A percentile compares a stretch with the other conserved stretches of the same genome.
These are phyloP conservation scores for Coniosporium tulheliwenetii DNA, from an alignment of 2,329 filamentous ascomycete species.

Conservation along the genomic window DNA sequence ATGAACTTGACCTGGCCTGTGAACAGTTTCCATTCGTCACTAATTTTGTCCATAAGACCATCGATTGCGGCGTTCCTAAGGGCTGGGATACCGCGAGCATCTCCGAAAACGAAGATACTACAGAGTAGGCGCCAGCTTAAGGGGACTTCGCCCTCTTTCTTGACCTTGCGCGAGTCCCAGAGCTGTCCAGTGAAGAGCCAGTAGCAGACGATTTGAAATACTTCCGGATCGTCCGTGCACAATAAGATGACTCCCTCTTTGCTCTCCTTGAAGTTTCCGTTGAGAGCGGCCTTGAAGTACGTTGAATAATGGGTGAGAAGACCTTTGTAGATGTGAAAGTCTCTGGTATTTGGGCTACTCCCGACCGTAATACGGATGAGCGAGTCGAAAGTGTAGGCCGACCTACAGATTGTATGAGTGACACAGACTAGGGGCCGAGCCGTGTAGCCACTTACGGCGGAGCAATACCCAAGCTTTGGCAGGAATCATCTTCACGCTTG, in stretches of 20 bases:
- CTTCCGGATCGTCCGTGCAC: not conserved
- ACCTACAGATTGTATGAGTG: no score
- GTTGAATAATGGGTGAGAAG: slow-evolving; percentile 8
- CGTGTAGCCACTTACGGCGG: no score
- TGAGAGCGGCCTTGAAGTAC: slow-evolving; percentile 11
- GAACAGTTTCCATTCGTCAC: not conserved
- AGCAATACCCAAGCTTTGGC: no score
- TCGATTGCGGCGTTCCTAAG: slow-evolving; percentile 7
- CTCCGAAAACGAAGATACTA: slow-evolving; percentile 6
- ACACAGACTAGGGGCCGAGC: no score
- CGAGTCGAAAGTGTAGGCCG: no score
- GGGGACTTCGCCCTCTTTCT: not conserved
- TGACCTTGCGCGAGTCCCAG: not conserved
- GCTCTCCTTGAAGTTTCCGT: slow-evolving; percentile 8
- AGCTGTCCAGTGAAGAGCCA: slow-evolving; percentile 6
- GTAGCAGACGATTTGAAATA: not conserved
- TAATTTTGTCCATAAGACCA: slow-evolving; percentile 1
- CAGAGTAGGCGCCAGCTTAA: not conserved
- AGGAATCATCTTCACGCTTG: no score
- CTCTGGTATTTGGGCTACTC: not conserved
- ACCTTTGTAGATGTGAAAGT: no score
- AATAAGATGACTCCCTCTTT: not conserved
- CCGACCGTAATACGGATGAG: no score
- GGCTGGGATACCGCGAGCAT: slow-evolving; percentile 4
- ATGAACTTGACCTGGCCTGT: not conserved